A percentile compares a stretch with the other conserved stretches of the same genome.
phyloP scores from a whole-genome alignment of 129 eudicot species.

The Deinandra increscens region DNA sequence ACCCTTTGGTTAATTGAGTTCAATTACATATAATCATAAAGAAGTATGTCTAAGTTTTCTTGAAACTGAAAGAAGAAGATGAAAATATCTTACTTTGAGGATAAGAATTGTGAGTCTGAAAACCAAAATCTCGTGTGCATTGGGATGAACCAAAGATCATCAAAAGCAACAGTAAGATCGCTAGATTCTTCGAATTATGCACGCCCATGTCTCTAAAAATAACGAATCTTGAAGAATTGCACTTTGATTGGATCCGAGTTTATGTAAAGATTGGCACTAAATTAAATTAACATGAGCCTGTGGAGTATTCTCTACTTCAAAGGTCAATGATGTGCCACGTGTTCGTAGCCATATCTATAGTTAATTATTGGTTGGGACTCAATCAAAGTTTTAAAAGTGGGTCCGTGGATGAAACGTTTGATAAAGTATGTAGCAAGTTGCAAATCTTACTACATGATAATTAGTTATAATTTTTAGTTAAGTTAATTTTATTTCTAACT shows the following conservation, averaged over 20 bases:
- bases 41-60: neutral
- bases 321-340: slow-evolving; percentile 29
- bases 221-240: neutral
- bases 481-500: neutral
- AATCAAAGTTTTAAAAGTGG: slow-evolving; percentile 12
- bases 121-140: slow-evolving; percentile 24
- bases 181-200: slow-evolving; percentile 22
- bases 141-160: slow-evolving; percentile 28
- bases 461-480: neutral
- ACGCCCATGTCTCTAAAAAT: slow-evolving; percentile 16
- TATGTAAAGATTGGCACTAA: neutral
- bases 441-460: neutral
- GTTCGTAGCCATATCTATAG: slow-evolving; percentile 2
- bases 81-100: slow-evolving; percentile 32
- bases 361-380: slow-evolving; percentile 10
- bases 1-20: too few relatives aligned
- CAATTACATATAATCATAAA: neutral
- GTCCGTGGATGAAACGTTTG: neutral
- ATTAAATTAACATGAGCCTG: slow-evolving; percentile 19
- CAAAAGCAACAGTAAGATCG: slow-evolving; percentile 26
- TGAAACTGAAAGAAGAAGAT: neutral
- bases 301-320: slow-evolving; percentile 23
- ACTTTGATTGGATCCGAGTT: slow-evolving; percentile 15
- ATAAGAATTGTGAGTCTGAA: slow-evolving; percentile 6
- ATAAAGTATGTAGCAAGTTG: slow-evolving; percentile 1